Evolutionary conservation across 1,139 yeast species (phyloP).

Genomic region (Taiozyma sp.): DNA sequence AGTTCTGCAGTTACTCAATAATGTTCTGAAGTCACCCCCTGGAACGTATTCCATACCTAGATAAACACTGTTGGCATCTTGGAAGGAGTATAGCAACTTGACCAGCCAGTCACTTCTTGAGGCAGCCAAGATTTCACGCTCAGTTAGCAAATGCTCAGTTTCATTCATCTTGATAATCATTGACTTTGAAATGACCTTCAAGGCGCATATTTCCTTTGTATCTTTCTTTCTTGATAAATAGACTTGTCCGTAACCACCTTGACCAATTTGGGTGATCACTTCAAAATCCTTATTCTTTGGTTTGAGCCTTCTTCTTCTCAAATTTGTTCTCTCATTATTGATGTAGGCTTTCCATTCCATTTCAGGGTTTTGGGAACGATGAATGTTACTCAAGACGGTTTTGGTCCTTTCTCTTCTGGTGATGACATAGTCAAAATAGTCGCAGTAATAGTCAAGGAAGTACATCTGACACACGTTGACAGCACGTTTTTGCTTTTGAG

Average conservation of each 20-base stretch:
- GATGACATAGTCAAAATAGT: conserved; percentile 89
- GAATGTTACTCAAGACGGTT: conserved; percentile 56
- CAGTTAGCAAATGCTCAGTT: conserved; percentile 92
- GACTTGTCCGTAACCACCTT: conserved; percentile 99
- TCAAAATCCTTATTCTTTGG: conserved; percentile 95
- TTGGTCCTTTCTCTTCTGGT: conserved; percentile 74
- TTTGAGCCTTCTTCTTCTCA: conserved; percentile 84
- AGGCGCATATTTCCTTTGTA: conserved; percentile 92
- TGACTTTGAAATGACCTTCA: conserved; percentile 86
- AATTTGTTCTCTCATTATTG: conserved; percentile 77
- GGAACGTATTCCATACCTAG: conserved; percentile 99
- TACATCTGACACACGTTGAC: conserved; percentile 78
- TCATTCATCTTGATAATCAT: conserved; percentile 86
- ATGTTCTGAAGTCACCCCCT: conserved; percentile 96
- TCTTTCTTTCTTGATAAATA: conserved; percentile 92
- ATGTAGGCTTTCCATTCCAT: conserved; percentile 77
- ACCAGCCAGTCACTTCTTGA: conserved; percentile 97
- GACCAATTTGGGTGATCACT: conserved; percentile 97
- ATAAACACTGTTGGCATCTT: conserved; percentile 83
- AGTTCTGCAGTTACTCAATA: conserved; percentile 88
- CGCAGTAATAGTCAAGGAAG: conserved; percentile 93
- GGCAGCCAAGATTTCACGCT: conserved; percentile 91
- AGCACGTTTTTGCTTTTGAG: conserved; percentile 65
- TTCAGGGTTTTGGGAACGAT: conserved; percentile 36
- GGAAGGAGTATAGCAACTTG: conserved; percentile 89